Conservation (phyloP, 2,329 filamentous ascomycete genomes). For the Neurospora crassa region DNA sequence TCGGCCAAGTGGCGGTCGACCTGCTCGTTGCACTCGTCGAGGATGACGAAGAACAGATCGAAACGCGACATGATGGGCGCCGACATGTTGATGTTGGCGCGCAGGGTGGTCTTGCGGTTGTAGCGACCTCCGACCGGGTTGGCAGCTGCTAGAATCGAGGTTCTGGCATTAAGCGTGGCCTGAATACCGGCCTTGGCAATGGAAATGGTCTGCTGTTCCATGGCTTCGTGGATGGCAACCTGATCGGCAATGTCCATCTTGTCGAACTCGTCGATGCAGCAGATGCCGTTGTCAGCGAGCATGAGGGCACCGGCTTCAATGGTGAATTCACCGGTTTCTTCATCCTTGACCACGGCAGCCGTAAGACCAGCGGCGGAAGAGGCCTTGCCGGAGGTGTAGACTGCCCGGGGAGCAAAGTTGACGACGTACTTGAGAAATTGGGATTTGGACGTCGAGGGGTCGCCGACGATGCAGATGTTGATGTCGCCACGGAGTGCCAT, state of each 20-base stretch:
- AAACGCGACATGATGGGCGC: slow-evolving; percentile 99
- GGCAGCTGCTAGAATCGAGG: slow-evolving; percentile 88
- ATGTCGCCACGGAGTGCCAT: slow-evolving; percentile 96
- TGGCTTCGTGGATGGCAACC: slow-evolving; percentile 98
- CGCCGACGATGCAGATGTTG: slow-evolving; percentile 97
- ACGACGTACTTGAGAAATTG: slow-evolving; percentile 98
- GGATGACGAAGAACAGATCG: slow-evolving; percentile 94
- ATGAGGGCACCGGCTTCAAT: slow-evolving; percentile 97
- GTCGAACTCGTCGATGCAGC: slow-evolving; percentile 98
- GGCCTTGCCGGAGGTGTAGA: slow-evolving; percentile 96
- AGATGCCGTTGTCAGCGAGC: slow-evolving; percentile 94
- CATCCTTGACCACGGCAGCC: slow-evolving; percentile 92
- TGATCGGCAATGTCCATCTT: slow-evolving; percentile 98
- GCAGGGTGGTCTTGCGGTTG: slow-evolving; percentile 87
- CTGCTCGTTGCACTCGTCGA: slow-evolving; percentile 91
- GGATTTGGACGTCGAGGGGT: slow-evolving; percentile 93
- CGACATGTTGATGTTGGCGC: slow-evolving; percentile 96
- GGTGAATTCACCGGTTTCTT: slow-evolving; percentile 97
- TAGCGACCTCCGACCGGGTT: slow-evolving; percentile 96
- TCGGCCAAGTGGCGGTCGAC: slow-evolving; percentile 85
- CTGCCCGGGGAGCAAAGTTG: slow-evolving; percentile 88
- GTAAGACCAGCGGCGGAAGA: slow-evolving; percentile 96
- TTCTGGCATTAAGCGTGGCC: slow-evolving; percentile 90
- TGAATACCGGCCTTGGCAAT: slow-evolving; percentile 98
- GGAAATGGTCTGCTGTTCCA: slow-evolving; percentile 99